Conservation (phyloP, 495 filamentous ascomycete species). For the Hyaloscypha finlandica region DNA sequence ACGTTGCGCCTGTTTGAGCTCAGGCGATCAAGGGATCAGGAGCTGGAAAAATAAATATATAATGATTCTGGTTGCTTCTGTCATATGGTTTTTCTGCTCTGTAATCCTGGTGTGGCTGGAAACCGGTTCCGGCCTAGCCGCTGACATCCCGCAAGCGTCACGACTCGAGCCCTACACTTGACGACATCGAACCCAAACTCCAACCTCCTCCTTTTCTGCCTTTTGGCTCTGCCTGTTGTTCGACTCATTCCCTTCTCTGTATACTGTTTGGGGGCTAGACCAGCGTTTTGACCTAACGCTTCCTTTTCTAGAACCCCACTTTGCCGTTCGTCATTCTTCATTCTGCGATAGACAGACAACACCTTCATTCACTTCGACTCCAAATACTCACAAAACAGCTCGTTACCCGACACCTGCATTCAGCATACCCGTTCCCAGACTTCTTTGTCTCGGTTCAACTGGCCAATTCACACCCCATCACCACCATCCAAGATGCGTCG, state of each 20-base stretch:
- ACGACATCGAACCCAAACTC: conserved; percentile 12
- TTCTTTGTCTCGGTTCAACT: neutral
- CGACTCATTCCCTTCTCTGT: conserved; percentile 18
- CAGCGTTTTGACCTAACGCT: neutral
- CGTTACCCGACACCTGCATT: conserved; percentile 3
- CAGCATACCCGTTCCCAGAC: neutral
- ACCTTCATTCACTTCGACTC: conserved; percentile 20
- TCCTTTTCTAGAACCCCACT: conserved; percentile 12
- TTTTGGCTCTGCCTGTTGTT: conserved; percentile 12
- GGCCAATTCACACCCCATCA: neutral
- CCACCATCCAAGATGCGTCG: conserved; percentile 29
- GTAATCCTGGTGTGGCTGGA: conserved; percentile 12
- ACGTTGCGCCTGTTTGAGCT: neutral
- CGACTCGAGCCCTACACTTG: conserved; percentile 4
- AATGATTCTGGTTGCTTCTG: conserved; percentile 22
- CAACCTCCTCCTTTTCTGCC: conserved; percentile 29
- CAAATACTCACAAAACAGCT: neutral
- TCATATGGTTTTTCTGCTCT: neutral
- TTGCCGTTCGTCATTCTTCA: neutral
- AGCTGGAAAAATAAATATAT: conserved; percentile 7
- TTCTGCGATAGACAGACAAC: conserved; percentile 18
- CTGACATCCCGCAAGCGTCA: neutral
- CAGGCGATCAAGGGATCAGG: neutral
- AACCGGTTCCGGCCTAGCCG: conserved; percentile 3
- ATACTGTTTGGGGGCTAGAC: conserved; percentile 7